phyloP scores from a whole-genome alignment of 306 rosid species.

The Sicyos edulis region DNA sequence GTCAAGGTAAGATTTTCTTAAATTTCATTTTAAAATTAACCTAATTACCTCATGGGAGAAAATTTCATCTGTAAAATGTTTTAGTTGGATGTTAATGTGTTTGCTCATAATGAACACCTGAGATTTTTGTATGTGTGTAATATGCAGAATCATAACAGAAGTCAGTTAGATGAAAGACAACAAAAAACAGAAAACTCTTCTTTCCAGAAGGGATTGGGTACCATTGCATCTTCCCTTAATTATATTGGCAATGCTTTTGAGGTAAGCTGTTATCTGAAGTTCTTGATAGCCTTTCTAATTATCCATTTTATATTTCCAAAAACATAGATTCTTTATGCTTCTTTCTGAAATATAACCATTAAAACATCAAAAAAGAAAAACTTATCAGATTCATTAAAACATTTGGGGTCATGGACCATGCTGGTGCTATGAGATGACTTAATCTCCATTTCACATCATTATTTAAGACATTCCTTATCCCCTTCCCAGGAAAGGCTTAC shows the following conservation, averaged over 20 bases:
- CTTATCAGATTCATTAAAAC: not conserved
- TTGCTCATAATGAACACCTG: conserved; percentile 22
- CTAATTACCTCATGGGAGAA: not conserved
- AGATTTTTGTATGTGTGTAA: conserved; percentile 24
- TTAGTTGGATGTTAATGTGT: conserved; percentile 4
- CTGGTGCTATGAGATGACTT: not conserved
- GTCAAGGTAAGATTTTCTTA: conserved; percentile 50
- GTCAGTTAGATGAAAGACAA: conserved; percentile 43
- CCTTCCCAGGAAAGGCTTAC: conserved; percentile 67
- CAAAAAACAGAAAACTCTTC: conserved; percentile 53
- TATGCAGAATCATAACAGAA: conserved; percentile 43
- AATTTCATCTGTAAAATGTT: not conserved
- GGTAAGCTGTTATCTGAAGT: conserved; percentile 38
- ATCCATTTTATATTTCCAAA: not conserved
- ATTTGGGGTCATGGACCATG: not conserved
- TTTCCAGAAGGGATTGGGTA: conserved; percentile 63
- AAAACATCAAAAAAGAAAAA: no score
- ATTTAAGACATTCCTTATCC: no score
- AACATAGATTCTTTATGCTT: not conserved
- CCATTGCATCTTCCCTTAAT: conserved; percentile 74
- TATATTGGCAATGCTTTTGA: conserved; percentile 91
- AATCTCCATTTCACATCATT: no score
- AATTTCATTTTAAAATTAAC: conserved; percentile 18
- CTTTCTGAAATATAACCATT: not conserved
- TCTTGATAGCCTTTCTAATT: not conserved